Evolutionary conservation across 73 alveolate species (phyloP), one percentile per base, ranked within the genome.

Genomic region (Symbiodinium pilosum): DNA sequence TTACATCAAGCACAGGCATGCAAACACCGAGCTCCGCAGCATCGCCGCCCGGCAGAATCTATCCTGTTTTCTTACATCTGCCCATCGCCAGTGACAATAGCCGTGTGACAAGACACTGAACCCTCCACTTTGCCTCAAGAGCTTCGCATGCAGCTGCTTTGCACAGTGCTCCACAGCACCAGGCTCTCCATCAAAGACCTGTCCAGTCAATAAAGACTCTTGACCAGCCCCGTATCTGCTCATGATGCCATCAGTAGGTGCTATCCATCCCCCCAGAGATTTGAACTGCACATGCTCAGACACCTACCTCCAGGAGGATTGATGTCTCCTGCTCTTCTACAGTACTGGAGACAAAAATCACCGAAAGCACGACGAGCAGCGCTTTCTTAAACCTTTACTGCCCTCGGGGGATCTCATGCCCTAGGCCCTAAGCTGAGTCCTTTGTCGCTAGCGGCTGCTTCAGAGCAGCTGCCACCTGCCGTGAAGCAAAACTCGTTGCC

Each of bases 101-200:
- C n/a, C n/a, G n/a, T n/a, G n/a, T n/a, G n/a, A n/a, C n/a, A n/a
- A n/a, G n/a, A n/a, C n/a, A n/a, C n/a, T n/a, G n/a, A n/a, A n/a
- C n/a, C n/a, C n/a, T n/a, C n/a, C n/a, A 12, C 85, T 30, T 21
- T 4, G 94, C 94, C 88, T 91, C 97, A 91, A 56, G 43, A 91
- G 97, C 87, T 86, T 85, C 20, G 77, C 52, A 20, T 91, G 97
- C 97, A 91, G 6, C 32, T 91, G 83, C 77, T 69, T 91, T 34
- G 97, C 97, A 28, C 97, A 91, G 52, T 41, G 88, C 41, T 91
- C 97, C 30, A 81, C 88, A 9, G 97, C 97, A 11, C 81, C 87
- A 3, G 97, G 97, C 26, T 91, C 97, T 18, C 97, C 97, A 34
- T 91, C 97, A 30, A 91, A 68, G 54, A 77, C 88, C 75, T 64